These are phyloP conservation scores for Larix sibirica DNA, from an alignment of 83 land plant species.

Conservation along the genomic window DNA sequence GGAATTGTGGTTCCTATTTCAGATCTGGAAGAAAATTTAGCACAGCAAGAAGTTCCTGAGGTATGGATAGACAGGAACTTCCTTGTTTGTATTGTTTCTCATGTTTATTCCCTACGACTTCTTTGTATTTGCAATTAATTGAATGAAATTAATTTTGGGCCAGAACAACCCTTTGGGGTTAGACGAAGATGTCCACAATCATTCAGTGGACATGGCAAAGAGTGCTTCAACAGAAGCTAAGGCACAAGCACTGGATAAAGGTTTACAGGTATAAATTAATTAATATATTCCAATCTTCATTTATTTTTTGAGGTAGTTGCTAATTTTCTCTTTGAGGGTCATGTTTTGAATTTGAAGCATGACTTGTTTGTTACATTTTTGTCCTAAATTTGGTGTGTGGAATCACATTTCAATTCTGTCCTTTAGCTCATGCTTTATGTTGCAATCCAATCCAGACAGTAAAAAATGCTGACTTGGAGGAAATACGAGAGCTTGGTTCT, in stretches of 20 bases:
- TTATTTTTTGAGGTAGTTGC: neutral
- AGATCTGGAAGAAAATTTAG: conserved; percentile 1
- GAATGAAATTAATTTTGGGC: neutral
- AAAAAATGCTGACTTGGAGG: conserved; percentile 71
- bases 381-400: neutral
- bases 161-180: conserved; percentile 33
- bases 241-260: conserved; percentile 59
- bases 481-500: conserved; percentile 70
- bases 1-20: neutral
- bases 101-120: neutral
- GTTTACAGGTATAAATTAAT: conserved; percentile 55
- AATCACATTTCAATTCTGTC: neutral
- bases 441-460: conserved; percentile 41
- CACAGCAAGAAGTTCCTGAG: conserved; percentile 12
- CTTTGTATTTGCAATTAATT: conserved; percentile 6
- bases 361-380: neutral
- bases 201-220: conserved; percentile 21
- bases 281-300: neutral
- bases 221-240: conserved; percentile 69
- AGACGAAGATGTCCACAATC: conserved; percentile 37
- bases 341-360: neutral
- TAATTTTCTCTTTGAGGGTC: neutral
- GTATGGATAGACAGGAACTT: neutral
- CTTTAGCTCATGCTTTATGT: neutral
- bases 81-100: neutral